Base-by-base conservation (phyloP, 805 yeast genomes). In the Pichia thaimueangensis region DNA sequence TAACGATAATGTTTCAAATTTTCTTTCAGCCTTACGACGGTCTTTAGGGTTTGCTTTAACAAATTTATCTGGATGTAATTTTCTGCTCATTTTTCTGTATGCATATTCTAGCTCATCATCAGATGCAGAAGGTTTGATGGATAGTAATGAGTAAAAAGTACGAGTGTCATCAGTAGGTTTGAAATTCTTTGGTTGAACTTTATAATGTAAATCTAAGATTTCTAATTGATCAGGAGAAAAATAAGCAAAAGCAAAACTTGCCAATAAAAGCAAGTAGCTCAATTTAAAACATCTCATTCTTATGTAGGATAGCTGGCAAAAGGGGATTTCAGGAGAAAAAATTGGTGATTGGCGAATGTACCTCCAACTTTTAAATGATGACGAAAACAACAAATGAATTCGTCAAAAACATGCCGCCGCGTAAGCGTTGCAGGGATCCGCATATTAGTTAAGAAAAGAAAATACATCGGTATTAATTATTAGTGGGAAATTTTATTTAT, bases 31-130 rank as follows among this genome's bases (percentile, higher is more conserved):
- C 19, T 62, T 57, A 48, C 76, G 75, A 45, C 64, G 68, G 33
- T 65, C 70, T 42, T 68, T 69, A 43, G 58, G 60, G 35, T 64
- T 64, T 38, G 61, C 64, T 16, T n/a, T 30, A 9, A 45, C n/a
- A 24, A 64, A 61, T 60, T 91, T 88, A 63, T 91, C 98, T 0
- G 98, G 98, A 58, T 91, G 98, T 51, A 83, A 69, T 48, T 69
- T 70, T 40, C 82, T 70, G 3, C 95, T 80, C 25, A 82, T 57
- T 53, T 77, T 81, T 56, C 86, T 78, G 64, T 84, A 82, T 19
- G 84, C 82, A 50, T 74, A 77, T 41, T 68, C 68, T 39, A 84
- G 76, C 47, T 80, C 80, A 30, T 75, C 74, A 30, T 65, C 56
- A 0, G 72, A 60, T 1, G 82, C 67, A 25, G 30, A 13, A 16